phyloP scores from a whole-genome alignment of 345 rosid genomes.

The Populus alba region DNA sequence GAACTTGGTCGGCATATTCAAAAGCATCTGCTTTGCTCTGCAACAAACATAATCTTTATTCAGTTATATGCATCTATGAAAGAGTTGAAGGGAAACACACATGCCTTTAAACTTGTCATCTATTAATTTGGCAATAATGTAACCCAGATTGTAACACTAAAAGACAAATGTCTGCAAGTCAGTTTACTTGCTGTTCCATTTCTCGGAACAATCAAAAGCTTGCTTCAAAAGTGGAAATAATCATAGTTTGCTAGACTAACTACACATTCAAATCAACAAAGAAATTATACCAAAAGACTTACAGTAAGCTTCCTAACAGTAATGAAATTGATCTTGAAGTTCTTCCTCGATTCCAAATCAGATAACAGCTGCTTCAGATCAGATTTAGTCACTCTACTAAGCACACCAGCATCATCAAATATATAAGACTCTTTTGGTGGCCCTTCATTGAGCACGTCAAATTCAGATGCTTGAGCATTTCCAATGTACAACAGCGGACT shows the following conservation, averaged over 20 bases:
- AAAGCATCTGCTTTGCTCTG: constrained; percentile 99
- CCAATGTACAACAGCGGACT: constrained; percentile 50
- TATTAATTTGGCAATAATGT: too few relatives aligned
- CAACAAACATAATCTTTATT: constrained; percentile 20
- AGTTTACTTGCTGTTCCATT: not conserved
- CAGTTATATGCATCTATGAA: not conserved
- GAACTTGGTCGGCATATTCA: constrained; percentile 94
- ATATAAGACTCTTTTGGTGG: constrained; percentile 83
- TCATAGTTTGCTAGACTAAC: not conserved
- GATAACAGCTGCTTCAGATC: constrained; percentile 81
- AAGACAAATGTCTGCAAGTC: too few relatives aligned
- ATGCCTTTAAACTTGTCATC: too few relatives aligned
- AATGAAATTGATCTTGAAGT: constrained; percentile 62
- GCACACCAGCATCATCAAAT: constrained; percentile 91
- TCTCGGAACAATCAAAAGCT: not conserved
- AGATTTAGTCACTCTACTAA: constrained; percentile 79
- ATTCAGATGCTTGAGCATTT: constrained; percentile 80
- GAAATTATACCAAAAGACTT: constrained; percentile 23
- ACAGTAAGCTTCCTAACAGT: constrained; percentile 95
- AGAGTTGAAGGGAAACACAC: too few relatives aligned
- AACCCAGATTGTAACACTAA: too few relatives aligned
- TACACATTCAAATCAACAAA: not conserved
- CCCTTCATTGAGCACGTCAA: constrained; percentile 76
- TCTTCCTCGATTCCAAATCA: constrained; percentile 89
- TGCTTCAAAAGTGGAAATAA: not conserved